Conservation (phyloP, 225 moss, liverwort and hornwort genomes). For the Rhytidiadelphus loreus region DNA sequence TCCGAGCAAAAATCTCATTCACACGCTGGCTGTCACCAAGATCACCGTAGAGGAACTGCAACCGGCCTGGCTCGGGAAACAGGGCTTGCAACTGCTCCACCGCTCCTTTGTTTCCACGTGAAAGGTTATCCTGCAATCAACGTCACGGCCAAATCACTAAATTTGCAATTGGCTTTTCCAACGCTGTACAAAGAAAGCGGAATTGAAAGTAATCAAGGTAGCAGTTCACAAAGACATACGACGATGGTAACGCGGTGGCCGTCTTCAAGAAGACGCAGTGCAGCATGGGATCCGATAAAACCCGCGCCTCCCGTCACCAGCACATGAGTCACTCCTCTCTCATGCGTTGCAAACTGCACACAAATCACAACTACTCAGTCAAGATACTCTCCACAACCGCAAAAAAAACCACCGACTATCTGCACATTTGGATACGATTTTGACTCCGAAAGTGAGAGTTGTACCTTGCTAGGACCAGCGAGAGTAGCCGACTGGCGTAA, state of each 20-base stretch:
- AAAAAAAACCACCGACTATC: not conserved
- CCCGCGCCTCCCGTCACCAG: slow-evolving; percentile 98
- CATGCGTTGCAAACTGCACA: slow-evolving; percentile 60
- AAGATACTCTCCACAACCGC: not conserved
- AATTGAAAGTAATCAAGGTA: not conserved
- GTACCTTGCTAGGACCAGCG: slow-evolving; percentile 39
- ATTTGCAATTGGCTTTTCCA: not conserved
- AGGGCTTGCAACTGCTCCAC: slow-evolving; percentile 60
- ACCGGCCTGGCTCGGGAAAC: slow-evolving; percentile 58
- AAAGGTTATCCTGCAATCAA: slow-evolving; percentile 72
- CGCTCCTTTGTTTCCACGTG: slow-evolving; percentile 84
- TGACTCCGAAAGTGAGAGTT: not conserved
- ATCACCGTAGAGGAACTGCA: slow-evolving; percentile 76
- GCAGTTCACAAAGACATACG: slow-evolving; percentile 12
- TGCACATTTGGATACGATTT: not conserved
- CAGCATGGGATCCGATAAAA: slow-evolving; percentile 90
- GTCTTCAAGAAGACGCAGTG: slow-evolving; percentile 73
- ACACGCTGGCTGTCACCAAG: slow-evolving; percentile 79
- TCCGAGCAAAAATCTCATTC: slow-evolving; percentile 65
- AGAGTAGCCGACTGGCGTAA: slow-evolving; percentile 62
- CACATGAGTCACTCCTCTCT: slow-evolving; percentile 79
- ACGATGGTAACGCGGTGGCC: slow-evolving; percentile 80
- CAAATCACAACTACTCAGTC: not conserved
- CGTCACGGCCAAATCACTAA: not conserved
- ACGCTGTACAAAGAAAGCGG: not conserved